Conservation (phyloP, 2,329 filamentous ascomycete genomes). For the Phyllosticta capitalensis region DNA sequence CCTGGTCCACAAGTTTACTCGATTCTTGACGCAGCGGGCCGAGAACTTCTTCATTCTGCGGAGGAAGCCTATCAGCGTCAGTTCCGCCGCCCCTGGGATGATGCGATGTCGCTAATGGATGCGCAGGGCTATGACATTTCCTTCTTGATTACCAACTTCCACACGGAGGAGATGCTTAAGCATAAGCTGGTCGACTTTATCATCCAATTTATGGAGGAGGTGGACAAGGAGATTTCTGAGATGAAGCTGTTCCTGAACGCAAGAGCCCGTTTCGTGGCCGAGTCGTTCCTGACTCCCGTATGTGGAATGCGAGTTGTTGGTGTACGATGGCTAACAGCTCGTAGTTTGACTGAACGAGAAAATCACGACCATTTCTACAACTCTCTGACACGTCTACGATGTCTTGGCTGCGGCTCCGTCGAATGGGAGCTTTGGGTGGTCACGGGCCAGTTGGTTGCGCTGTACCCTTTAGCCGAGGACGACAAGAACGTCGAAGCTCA, state of each 20-base stretch:
- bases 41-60: slow-evolving; percentile 95
- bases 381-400: not conserved
- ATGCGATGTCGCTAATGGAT: slow-evolving; percentile 11
- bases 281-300: slow-evolving; percentile 95
- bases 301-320: slow-evolving; percentile 17
- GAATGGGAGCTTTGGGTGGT: not conserved
- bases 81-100: slow-evolving; percentile 14
- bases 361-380: not conserved
- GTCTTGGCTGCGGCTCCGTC: not conserved
- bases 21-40: slow-evolving; percentile 90
- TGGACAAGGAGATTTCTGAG: slow-evolving; percentile 99
- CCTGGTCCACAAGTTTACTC: slow-evolving; percentile 94
- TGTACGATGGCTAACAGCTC: not conserved
- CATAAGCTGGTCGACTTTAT: slow-evolving; percentile 99
- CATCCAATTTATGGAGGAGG: slow-evolving; percentile 99
- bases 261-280: slow-evolving; percentile 91
- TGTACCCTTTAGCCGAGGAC: not conserved
- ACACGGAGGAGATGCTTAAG: slow-evolving; percentile 97
- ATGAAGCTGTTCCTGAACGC: slow-evolving; percentile 99
- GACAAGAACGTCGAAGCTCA: not conserved
- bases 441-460: not conserved
- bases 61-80: slow-evolving; percentile 87
- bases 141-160: slow-evolving; percentile 97
- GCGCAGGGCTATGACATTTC: slow-evolving; percentile 90
- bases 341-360: slow-evolving; percentile 5